Evolutionary conservation across 2,329 filamentous ascomycete genomes (phyloP).

Genomic region (Didymella pomorum): DNA sequence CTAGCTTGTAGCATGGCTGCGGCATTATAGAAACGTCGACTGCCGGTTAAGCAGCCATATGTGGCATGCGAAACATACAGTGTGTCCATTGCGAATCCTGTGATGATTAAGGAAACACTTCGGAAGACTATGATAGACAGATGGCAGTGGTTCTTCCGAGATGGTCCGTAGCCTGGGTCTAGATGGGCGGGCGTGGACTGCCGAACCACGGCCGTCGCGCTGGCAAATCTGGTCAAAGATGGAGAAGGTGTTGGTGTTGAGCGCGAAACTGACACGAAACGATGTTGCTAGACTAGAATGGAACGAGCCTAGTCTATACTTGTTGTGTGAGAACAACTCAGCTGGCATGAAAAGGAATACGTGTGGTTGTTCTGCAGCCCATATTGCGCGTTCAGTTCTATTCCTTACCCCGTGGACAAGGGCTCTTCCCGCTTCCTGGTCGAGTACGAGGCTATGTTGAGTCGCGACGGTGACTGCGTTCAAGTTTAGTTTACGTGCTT

Average conservation of each 20-base stretch:
- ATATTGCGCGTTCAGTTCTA: background rate
- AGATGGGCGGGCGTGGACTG: too few species aligned
- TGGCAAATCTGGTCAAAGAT: background rate
- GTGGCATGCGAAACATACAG: constrained; percentile 27
- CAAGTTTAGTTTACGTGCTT: background rate
- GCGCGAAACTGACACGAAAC: constrained; percentile 23
- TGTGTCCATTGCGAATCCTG: constrained; percentile 10
- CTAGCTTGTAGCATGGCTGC: constrained; percentile 31
- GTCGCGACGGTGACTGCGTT: background rate
- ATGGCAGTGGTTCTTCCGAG: background rate
- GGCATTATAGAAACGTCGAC: constrained; percentile 32
- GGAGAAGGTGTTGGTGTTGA: constrained; percentile 6
- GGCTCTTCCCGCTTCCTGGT: background rate
- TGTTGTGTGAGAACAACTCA: background rate
- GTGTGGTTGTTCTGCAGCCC: background rate
- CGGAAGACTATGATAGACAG: background rate
- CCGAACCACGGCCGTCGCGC: background rate
- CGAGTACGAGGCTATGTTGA: background rate
- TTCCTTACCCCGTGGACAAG: background rate
- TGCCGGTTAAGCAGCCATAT: constrained; percentile 18
- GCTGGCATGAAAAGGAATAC: background rate
- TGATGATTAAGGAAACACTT: constrained; percentile 12
- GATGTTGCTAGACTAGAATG: constrained; percentile 2
- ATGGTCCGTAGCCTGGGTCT: background rate
- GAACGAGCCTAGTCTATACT: background rate